Evolutionary conservation across 108 stramenopile genomes (phyloP).

Genomic region (Nannochloropsis gaditana): DNA sequence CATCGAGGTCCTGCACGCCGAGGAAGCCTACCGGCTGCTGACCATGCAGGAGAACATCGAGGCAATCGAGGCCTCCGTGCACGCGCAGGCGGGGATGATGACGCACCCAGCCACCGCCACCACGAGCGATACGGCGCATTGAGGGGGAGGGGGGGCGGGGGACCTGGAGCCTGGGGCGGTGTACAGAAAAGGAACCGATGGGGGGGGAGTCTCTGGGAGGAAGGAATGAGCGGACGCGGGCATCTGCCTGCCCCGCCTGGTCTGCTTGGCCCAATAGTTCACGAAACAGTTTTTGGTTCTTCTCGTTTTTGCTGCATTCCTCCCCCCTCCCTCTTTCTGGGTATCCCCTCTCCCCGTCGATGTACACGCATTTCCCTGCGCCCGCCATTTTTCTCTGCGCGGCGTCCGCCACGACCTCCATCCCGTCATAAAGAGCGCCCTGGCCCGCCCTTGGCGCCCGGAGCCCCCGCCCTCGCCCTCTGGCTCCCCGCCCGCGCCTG

Average conservation of each 20-base stretch:
- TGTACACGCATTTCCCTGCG: too few relatives aligned
- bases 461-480: too few relatives aligned
- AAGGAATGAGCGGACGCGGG: not conserved
- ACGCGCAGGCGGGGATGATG: constrained; percentile 4
- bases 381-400: too few relatives aligned
- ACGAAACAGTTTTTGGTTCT: too few relatives aligned
- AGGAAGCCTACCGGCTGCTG: constrained; percentile 10
- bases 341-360: too few relatives aligned
- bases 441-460: too few relatives aligned
- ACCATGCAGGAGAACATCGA: not conserved
- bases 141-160: not conserved
- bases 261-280: too few relatives aligned
- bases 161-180: not conserved
- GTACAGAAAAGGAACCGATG: not conserved
- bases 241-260: too few relatives aligned
- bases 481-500: not conserved
- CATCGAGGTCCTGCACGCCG: constrained; percentile 16
- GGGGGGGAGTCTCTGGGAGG: not conserved
- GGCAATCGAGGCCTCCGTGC: not conserved
- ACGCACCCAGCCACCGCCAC: not conserved
- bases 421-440: too few relatives aligned
- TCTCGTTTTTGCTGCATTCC: too few relatives aligned
- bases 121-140: not conserved
- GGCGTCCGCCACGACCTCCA: too few relatives aligned
- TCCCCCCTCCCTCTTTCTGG: too few relatives aligned